Evolutionary conservation across 108 stramenopile genomes (phyloP), one percentile per base, ranked within the genome.

Genomic region (Skeletonema tropicum): DNA sequence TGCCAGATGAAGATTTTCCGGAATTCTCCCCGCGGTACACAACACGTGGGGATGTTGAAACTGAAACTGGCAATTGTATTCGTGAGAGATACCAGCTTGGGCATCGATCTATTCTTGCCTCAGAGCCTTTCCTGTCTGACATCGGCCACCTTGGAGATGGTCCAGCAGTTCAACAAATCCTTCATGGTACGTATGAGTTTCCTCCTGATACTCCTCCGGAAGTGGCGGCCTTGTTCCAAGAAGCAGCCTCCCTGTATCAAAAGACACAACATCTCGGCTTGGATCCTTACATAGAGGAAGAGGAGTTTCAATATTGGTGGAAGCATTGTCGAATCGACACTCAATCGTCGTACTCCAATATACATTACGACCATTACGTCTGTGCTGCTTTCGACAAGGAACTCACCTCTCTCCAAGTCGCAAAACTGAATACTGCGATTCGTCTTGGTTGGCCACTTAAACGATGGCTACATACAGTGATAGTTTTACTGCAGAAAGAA

Each of bases 291-390:
- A 66, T 68, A 29, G 26, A 29, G 26, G 26, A 0, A 68, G 72
- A 73, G 21, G 79, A 80, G 1, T 80, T 73, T 30, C 48, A 60
- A 2, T 9, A 55, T 15, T 68, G 33, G 26, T 80, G 79, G 79
- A 14, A 49, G 0, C 26, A 12, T 0, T 71, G 59, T 2, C 35
- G 57, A 0, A 49, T 68, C 26, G 38, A 55, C 15, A 80, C 55
- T 0, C 36, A 38, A 29, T 73, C 71, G 7, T 80, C 72, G 0
- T 30, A 57, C 6, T 62, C 60, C 25, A 60, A 60, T 1, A 41
- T 67, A 8, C 71, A 80, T 13, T 73, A 73, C 48, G 66, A 66
- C 1, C 72, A 73, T 29, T 73, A 80, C 5, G 72, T 19, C 1
- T 71, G 66, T 12, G 52, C 49, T 15, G 25, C 59, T 0, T 46